Base-by-base conservation (phyloP, 1,284 basidiomycete species). In the Ganoderma meredithae region DNA sequence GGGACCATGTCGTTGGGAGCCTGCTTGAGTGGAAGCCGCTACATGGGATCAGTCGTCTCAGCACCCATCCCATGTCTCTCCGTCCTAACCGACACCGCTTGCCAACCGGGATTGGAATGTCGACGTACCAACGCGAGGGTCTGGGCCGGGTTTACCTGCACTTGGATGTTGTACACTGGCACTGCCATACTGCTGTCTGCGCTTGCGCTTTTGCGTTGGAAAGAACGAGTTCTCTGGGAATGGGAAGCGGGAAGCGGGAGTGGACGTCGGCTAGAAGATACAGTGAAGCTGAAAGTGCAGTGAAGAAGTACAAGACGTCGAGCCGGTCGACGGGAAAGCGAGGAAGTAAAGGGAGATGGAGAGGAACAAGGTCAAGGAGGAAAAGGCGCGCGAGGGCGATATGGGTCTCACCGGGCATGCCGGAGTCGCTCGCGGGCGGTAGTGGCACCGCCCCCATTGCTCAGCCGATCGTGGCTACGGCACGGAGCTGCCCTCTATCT, bases 301-400 rank as follows among this genome's bases (percentile, higher is more conserved):
- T 59, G 66, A 71, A 63, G 66, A 71, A 63, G 61, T 65, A 71
- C 69, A 71, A 72, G 65, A 65, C 65, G 73, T 78, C 79, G 79
- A 78, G 60, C 78, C 78, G 74, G 79, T 75, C 78, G 75, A 78
- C 79, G 70, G 71, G 68, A 70, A 69, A 40, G 69, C 70, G 68
- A 65, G 72, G 65, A 62, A 60, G 36, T 40, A 60, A 40, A 70
- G 53, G 63, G 59, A 60, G 62, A 36, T 65, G 65, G 63, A 64
- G 41, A 60, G 63, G 52, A 60, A 40, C 60, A 58, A 33, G 69
- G 64, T 66, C 60, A 55, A 25, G 33, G 60, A 49, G 53, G 43
- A 19, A 40, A 55, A 65, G 17, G 55, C 25, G 31, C n/a, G 63
- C 40, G 64, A 27, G 64, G 36, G 25, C 61, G 66, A 31, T 55